Base-by-base conservation (phyloP, 192 early-diverging fungal species). In the Mortierella hygrophila region DNA sequence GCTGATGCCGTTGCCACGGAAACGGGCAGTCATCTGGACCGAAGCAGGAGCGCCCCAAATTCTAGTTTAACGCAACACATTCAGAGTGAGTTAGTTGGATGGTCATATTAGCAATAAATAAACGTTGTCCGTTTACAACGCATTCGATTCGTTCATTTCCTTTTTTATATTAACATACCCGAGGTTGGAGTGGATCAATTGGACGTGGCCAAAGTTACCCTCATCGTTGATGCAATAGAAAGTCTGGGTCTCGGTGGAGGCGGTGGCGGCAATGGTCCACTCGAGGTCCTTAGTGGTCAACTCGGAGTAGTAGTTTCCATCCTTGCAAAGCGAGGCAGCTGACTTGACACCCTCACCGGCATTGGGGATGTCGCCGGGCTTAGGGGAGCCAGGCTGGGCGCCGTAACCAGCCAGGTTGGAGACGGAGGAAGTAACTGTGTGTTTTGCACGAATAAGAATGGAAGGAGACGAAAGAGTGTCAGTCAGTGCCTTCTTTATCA, bases 161-260 rank as follows among this genome's bases (percentile, higher is more conserved):
- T 46, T 6, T 71, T 70, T 46, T 5, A 69, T 49, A 77, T 21
- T 21, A 32, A 70, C 88, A 70, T 93, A 93, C 88, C 94, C 93
- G 73, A 98, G 90, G 65, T 96, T 96, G 16, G 95, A 97, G 91
- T 97, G 97, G 76, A 96, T 96, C 87, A 98, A 89, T 88, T 99
- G 97, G 21, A 97, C 92, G 89, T 97, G 94, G n/a, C 93, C 93
- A 85, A 95, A 93, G 74, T 90, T 90, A 8, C 97, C 97, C 29
- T 91, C 83, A 70, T 95, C 88, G 15, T 93, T 92, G 63, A 94
- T 92, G 46, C 97, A 81, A 87, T 99, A 98, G 82, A 97, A 94
- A 20, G 96, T 96, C 83, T 97, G 96, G 40, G 93, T 96, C 89
- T 99, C 97, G 8, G 97, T 97, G 9, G 96, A 94, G 15, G 93